Conservation (phyloP, 495 filamentous ascomycete genomes). For the Annulohypoxylon bovei region DNA sequence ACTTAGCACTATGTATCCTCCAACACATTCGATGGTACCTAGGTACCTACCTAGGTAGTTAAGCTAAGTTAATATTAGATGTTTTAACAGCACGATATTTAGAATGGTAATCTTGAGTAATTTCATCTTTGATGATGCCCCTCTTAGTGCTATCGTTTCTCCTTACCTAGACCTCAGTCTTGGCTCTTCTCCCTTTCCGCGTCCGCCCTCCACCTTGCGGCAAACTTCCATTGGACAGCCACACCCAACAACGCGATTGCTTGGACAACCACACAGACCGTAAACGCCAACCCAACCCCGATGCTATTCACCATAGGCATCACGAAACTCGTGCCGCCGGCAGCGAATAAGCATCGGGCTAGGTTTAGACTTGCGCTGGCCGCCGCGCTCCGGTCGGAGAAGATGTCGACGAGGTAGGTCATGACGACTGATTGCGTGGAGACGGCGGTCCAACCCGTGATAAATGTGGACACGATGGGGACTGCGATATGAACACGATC, state of each 20-base stretch:
- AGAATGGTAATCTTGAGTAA: background rate
- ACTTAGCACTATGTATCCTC: background rate
- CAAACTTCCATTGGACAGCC: conserved; percentile 55
- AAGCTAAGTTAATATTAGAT: background rate
- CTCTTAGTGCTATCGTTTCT: background rate
- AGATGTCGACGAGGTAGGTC: conserved; percentile 57
- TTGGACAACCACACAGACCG: conserved; percentile 55
- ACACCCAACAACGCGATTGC: conserved; percentile 50
- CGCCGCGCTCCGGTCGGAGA: conserved; percentile 48
- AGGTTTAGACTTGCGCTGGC: conserved; percentile 55
- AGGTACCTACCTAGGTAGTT: background rate
- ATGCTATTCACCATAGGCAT: conserved; percentile 49
- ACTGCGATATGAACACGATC: conserved; percentile 45
- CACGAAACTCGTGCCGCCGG: conserved; percentile 50
- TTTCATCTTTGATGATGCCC: background rate
- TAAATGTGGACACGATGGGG: conserved; percentile 50
- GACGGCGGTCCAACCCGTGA: conserved; percentile 54
- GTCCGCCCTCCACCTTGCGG: conserved; percentile 49
- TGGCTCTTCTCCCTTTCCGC: conserved; percentile 31
- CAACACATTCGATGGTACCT: too few species aligned
- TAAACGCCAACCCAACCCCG: conserved; percentile 53
- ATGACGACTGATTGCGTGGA: conserved; percentile 51
- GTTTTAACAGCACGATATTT: background rate
- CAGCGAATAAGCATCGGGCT: conserved; percentile 53
- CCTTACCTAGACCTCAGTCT: conserved; percentile 30